Conservation (phyloP, 2,329 filamentous ascomycete species). For the Berkeleyomyces rouxiae region DNA sequence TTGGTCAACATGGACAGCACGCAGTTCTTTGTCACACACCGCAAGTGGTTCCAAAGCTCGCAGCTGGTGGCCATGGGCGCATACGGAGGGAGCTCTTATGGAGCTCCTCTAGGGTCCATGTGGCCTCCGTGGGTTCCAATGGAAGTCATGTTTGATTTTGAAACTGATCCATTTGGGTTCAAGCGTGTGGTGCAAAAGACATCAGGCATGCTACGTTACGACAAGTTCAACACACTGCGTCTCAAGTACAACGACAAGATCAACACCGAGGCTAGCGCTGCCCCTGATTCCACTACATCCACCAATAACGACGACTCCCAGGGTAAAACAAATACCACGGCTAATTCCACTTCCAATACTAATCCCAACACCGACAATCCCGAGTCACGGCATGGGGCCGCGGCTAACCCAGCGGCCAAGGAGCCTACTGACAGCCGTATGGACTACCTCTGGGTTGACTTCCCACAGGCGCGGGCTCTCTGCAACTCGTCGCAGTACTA, state of each 20-base stretch:
- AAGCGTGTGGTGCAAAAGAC: conserved; percentile 93
- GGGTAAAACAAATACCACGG: neutral
- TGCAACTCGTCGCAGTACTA: conserved; percentile 98
- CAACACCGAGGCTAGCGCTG: conserved; percentile 38
- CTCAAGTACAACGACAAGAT: conserved; percentile 96
- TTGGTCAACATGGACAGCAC: conserved; percentile 92
- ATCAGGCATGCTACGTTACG: conserved; percentile 81
- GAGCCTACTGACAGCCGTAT: conserved; percentile 60
- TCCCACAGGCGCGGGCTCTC: conserved; percentile 81
- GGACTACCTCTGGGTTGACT: conserved; percentile 93
- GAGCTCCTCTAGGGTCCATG: conserved; percentile 62
- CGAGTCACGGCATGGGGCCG: neutral
- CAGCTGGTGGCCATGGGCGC: conserved; percentile 58
- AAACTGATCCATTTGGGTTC: conserved; percentile 91
- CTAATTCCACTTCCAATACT: neutral
- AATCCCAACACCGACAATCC: neutral
- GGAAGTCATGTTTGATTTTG: conserved; percentile 96
- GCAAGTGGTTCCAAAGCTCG: conserved; percentile 64
- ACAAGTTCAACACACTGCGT: conserved; percentile 95
- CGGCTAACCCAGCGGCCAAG: conserved; percentile 26
- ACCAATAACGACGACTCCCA: neutral
- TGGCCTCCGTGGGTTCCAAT: conserved; percentile 99
- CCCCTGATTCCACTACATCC: neutral
- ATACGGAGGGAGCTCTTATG: conserved; percentile 87
- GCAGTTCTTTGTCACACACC: conserved; percentile 93